Evolutionary conservation across 1,284 basidiomycete species (phyloP).

Genomic region (Sanghuangporus weigelae): DNA sequence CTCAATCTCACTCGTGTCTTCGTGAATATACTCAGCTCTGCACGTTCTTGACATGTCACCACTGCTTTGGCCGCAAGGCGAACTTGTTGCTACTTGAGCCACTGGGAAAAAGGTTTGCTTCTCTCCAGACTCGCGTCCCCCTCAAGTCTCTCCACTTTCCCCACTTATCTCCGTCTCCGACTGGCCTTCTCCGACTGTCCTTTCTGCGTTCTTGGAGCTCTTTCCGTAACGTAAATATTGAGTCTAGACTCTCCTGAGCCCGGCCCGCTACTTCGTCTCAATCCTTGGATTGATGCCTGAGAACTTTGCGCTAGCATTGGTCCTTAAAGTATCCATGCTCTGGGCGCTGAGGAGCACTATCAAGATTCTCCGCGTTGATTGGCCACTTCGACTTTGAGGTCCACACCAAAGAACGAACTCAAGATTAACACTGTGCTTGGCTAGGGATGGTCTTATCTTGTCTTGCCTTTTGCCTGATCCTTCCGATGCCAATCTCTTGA

Average conservation of each 20-base stretch:
- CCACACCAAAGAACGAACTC: not conserved
- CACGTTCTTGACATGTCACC: not conserved
- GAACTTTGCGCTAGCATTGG: not conserved
- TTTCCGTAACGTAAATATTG: not conserved
- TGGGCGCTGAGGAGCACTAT: not conserved
- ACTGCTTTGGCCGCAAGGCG: not conserved
- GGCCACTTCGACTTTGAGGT: not conserved
- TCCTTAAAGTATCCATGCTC: not conserved
- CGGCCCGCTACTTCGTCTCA: not conserved
- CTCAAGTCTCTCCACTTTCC: not conserved
- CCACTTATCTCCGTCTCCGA: conserved; percentile 3
- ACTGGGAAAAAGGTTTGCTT: not conserved
- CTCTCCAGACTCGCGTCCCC: not conserved
- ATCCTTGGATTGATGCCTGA: not conserved
- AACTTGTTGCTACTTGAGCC: not conserved
- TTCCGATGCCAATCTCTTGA: too few relatives aligned
- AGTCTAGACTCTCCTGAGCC: not conserved
- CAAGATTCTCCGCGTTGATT: not conserved
- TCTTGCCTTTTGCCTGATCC: not conserved
- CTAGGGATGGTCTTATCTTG: not conserved
- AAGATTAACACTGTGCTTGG: not conserved
- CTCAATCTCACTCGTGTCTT: not conserved
- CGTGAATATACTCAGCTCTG: not conserved
- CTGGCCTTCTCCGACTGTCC: not conserved
- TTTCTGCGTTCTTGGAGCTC: not conserved